A percentile compares a stretch with the other conserved stretches of the same genome.
Conservation (phyloP, 495 filamentous ascomycete species). For the Aspergillus cavernicola region DNA sequence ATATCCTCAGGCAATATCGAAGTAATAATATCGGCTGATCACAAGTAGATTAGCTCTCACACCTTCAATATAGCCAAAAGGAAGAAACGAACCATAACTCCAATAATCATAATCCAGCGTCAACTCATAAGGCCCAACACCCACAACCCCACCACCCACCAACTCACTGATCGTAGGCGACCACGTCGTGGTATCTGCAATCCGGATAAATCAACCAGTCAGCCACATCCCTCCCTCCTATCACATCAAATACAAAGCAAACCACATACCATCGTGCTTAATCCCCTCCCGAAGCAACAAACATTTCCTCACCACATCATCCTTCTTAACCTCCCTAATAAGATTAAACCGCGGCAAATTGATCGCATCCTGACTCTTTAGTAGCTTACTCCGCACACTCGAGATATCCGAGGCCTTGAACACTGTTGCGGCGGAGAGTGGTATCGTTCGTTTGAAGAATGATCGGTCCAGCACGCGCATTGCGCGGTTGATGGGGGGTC, state of each 20-base stretch:
- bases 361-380: slow-evolving; percentile 56
- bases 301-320: slow-evolving; percentile 59
- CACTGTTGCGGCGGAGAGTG: slow-evolving; percentile 74
- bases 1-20: slow-evolving; percentile 70
- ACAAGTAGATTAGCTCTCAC: too few species aligned
- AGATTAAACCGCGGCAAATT: slow-evolving; percentile 53
- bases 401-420: slow-evolving; percentile 68
- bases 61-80: too few species aligned
- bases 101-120: slow-evolving; percentile 80
- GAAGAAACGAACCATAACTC: slow-evolving; percentile 60
- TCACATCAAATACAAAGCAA: too few species aligned
- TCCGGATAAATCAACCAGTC: not conserved
- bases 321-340: slow-evolving; percentile 51
- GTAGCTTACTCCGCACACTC: slow-evolving; percentile 56
- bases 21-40: slow-evolving; percentile 76
- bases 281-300: slow-evolving; percentile 70
- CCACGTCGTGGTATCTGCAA: slow-evolving; percentile 70
- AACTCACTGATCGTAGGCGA: slow-evolving; percentile 63
- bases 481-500: slow-evolving; percentile 77
- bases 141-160: slow-evolving; percentile 60
- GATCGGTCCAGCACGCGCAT: slow-evolving; percentile 76
- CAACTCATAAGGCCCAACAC: slow-evolving; percentile 69
- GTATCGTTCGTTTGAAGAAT: slow-evolving; percentile 72
- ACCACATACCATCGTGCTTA: slow-evolving; percentile 62
- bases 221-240: slow-evolving; percentile 10